A percentile compares a stretch with the other conserved stretches of the same genome.
These are phyloP conservation scores for Elongisporangium prolatum DNA, from an alignment of 352 stramenopile species.

Conservation along the genomic window DNA sequence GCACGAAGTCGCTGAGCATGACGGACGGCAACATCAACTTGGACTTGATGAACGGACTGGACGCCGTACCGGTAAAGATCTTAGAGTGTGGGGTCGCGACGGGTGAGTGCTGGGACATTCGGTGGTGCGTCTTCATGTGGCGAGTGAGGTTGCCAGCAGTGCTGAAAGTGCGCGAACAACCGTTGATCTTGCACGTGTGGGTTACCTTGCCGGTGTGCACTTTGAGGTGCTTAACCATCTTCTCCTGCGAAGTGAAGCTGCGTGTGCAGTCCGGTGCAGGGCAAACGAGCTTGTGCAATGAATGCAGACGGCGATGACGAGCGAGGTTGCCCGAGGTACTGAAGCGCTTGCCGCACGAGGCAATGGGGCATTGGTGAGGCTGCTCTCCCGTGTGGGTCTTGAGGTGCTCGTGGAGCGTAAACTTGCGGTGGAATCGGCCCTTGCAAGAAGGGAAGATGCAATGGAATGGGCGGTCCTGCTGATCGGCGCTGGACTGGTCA, in stretches of 20 bases:
- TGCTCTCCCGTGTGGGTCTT: slow-evolving; percentile 82
- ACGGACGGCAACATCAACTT: background rate
- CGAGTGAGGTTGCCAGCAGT: slow-evolving; percentile 64
- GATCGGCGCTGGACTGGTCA: slow-evolving; percentile 7
- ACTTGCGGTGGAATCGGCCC: slow-evolving; percentile 64
- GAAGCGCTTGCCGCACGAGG: slow-evolving; percentile 54
- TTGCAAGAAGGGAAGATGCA: slow-evolving; percentile 31
- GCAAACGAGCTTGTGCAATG: slow-evolving; percentile 44
- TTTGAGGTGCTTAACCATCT: slow-evolving; percentile 43
- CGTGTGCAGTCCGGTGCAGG: slow-evolving; percentile 39
- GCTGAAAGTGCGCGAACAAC: slow-evolving; percentile 63
- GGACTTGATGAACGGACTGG: background rate
- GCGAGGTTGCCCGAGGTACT: slow-evolving; percentile 61
- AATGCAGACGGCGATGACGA: slow-evolving; percentile 46
- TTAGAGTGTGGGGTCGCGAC: background rate
- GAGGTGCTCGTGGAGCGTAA: slow-evolving; percentile 72
- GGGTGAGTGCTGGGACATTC: slow-evolving; percentile 9
- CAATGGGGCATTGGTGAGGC: slow-evolving; percentile 50
- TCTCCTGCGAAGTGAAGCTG: slow-evolving; percentile 49
- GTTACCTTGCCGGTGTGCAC: slow-evolving; percentile 49
- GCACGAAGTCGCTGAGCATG: slow-evolving; percentile 7
- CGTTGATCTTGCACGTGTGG: slow-evolving; percentile 49
- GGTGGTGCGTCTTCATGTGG: slow-evolving; percentile 62
- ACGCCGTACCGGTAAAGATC: background rate
- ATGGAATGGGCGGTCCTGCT: slow-evolving; percentile 34